These are phyloP conservation scores for Chaetoceros tenuissimus DNA, from an alignment of 108 stramenopile species.

Conservation along the genomic window DNA sequence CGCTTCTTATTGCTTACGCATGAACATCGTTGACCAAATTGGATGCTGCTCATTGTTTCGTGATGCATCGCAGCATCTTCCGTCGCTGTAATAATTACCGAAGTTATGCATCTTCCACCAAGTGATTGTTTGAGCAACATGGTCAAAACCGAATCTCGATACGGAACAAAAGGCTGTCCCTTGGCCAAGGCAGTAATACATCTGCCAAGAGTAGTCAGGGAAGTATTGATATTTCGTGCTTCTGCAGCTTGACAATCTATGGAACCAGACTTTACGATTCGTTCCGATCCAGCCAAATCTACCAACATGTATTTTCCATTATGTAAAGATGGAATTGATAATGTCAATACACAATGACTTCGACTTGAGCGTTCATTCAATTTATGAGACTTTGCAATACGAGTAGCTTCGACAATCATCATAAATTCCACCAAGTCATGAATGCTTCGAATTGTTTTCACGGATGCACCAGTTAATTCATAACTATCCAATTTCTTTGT, in stretches of 20 bases:
- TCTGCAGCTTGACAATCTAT: slow-evolving; percentile 10
- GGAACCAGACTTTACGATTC: slow-evolving; percentile 14
- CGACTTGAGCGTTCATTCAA: too few species aligned
- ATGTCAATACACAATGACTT: too few species aligned
- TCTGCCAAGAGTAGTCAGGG: slow-evolving; percentile 16
- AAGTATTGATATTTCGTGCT: slow-evolving; percentile 24
- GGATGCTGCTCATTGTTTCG: too few species aligned
- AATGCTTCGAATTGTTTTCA: too few species aligned
- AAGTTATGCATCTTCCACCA: slow-evolving; percentile 14
- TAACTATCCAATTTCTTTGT: too few species aligned
- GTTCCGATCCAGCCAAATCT: slow-evolving; percentile 27
- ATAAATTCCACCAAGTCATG: too few species aligned
- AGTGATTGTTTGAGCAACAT: slow-evolving; percentile 18
- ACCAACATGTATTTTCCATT: slow-evolving; percentile 11
- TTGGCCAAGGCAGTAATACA: slow-evolving; percentile 19
- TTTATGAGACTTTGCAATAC: too few species aligned
- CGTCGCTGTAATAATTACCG: slow-evolving; percentile 3
- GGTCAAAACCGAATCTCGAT: slow-evolving; percentile 24
- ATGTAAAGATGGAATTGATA: too few species aligned
- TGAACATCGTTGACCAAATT: too few species aligned
- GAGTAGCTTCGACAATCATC: too few species aligned
- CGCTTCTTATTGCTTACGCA: too few species aligned
- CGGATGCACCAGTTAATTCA: too few species aligned
- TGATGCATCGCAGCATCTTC: slow-evolving; percentile 2
- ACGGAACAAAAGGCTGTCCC: slow-evolving; percentile 18